Conservation (phyloP, 2,329 filamentous ascomycete genomes). For the Diplodia intermedia region DNA sequence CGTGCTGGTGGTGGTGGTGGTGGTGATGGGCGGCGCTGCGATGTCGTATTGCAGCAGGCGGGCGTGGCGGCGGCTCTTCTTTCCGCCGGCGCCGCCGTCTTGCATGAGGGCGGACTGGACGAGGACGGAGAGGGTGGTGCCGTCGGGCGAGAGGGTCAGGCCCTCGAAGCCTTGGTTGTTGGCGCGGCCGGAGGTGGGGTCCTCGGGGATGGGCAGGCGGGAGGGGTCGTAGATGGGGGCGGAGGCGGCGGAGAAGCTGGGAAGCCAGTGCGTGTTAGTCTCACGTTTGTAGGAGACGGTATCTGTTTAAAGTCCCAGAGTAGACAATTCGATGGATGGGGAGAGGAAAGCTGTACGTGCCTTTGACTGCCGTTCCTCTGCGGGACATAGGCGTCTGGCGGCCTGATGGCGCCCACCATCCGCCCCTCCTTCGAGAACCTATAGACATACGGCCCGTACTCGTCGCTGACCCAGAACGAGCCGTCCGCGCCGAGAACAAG, state of each 20-base stretch:
- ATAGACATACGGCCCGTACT: conserved; percentile 75
- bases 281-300: neutral
- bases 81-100: conserved; percentile 60
- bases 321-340: neutral
- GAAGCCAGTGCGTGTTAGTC: conserved; percentile 4
- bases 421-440: conserved; percentile 65
- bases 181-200: conserved; percentile 67
- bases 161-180: conserved; percentile 82
- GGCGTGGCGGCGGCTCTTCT: conserved; percentile 59
- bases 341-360: conserved; percentile 24
- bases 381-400: conserved; percentile 69
- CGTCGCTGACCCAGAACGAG: conserved; percentile 71
- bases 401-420: conserved; percentile 69
- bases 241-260: conserved; percentile 67
- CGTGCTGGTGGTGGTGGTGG: conserved; percentile 37
- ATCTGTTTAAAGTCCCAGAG: neutral
- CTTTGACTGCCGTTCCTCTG: conserved; percentile 64
- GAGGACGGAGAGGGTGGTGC: conserved; percentile 68
- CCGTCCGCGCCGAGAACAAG: conserved; percentile 66
- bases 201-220: conserved; percentile 58
- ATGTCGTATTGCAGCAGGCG: conserved; percentile 72
- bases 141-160: conserved; percentile 67
- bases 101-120: conserved; percentile 67
- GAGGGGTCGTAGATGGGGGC: conserved; percentile 66
- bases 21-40: conserved; percentile 37